Conservation (phyloP, 176 grass and related monocot genomes). For the Tillandsia leiboldiana region DNA sequence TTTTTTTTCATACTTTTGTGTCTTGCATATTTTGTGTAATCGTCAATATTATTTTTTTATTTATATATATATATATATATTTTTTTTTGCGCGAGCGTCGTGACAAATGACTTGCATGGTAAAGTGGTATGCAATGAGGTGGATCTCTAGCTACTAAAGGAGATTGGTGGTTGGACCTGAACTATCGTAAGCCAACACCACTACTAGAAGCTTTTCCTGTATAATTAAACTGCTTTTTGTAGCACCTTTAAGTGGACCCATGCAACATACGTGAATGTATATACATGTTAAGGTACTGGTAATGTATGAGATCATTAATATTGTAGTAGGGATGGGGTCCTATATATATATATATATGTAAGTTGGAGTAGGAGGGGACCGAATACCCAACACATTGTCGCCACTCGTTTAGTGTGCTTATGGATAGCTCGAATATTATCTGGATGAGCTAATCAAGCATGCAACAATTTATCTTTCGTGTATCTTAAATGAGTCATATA, state of each 20-base stretch:
- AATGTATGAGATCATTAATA: too few relatives aligned
- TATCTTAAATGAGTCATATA: too few relatives aligned
- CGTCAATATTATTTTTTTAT: not conserved
- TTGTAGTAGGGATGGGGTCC: not conserved
- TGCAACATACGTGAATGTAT: not conserved
- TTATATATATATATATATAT: too few relatives aligned
- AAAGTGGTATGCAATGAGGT: not conserved
- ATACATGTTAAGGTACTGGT: too few relatives aligned
- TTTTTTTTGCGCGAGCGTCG: too few relatives aligned
- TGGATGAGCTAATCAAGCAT: not conserved
- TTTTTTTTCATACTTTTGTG: too few relatives aligned
- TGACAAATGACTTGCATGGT: not conserved
- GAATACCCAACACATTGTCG: not conserved
- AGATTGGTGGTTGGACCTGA: not conserved
- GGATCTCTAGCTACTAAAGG: not conserved
- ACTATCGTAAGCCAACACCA: not conserved
- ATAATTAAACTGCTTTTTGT: not conserved
- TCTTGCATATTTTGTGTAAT: too few relatives aligned
- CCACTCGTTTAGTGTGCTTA: not conserved
- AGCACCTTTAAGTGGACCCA: not conserved
- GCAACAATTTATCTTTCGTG: not conserved
- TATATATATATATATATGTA: not conserved
- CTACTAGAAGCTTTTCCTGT: not conserved
- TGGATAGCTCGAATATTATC: not conserved
- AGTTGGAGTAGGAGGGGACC: not conserved